phyloP scores from a whole-genome alignment of 1,139 yeast genomes.

The Kurtzmaniella quercitrusa region DNA sequence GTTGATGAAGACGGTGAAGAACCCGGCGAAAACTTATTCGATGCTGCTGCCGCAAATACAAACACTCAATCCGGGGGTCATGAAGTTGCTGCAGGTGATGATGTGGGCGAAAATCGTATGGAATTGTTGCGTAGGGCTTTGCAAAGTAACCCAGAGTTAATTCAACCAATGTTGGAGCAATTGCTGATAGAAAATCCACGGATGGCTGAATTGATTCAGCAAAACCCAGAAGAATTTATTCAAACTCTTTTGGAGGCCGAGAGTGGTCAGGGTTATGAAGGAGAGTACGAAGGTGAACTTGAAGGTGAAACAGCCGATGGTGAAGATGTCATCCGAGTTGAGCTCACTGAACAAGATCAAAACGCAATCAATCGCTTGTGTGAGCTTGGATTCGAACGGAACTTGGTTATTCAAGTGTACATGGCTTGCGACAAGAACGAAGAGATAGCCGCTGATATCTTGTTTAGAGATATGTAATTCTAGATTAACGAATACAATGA shows the following conservation, averaged over 20 bases:
- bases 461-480: slow-evolving; percentile 53
- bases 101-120: slow-evolving; percentile 44
- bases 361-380: slow-evolving; percentile 84
- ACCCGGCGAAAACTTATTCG: slow-evolving; percentile 54
- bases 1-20: slow-evolving; percentile 23
- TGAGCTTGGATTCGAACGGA: slow-evolving; percentile 89
- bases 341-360: slow-evolving; percentile 78
- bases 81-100: slow-evolving; percentile 18
- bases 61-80: slow-evolving; percentile 28
- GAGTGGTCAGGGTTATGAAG: slow-evolving; percentile 41
- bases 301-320: slow-evolving; percentile 31
- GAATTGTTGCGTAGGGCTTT: slow-evolving; percentile 72
- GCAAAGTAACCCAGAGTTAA: slow-evolving; percentile 83
- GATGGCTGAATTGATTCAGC: slow-evolving; percentile 74
- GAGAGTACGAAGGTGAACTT: slow-evolving; percentile 38
- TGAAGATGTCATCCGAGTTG: slow-evolving; percentile 48
- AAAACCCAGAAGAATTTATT: slow-evolving; percentile 83
- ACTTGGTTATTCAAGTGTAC: slow-evolving; percentile 86
- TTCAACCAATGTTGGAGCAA: slow-evolving; percentile 81
- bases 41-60: slow-evolving; percentile 67
- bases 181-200: slow-evolving; percentile 83
- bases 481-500: slow-evolving; percentile 10
- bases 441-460: slow-evolving; percentile 90
- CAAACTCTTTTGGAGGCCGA: slow-evolving; percentile 64
- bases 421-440: slow-evolving; percentile 98